Evolutionary conservation across 345 rosid species (phyloP).

Genomic region (Hirschfeldia incana): DNA sequence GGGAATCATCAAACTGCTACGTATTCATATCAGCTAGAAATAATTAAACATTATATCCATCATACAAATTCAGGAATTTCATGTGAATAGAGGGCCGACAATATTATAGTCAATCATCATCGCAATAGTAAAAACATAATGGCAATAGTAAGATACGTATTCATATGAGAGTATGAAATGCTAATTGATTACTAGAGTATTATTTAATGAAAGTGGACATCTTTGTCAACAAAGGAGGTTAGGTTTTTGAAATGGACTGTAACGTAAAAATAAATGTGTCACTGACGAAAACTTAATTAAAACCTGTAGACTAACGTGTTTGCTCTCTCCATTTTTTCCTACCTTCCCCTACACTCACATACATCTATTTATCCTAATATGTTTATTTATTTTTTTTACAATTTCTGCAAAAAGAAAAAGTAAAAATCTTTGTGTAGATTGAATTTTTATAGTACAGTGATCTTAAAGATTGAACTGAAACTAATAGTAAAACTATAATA

Average conservation of each 20-base stretch:
- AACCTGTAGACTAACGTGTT: slow-evolving; percentile 17
- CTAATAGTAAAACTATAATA: neutral
- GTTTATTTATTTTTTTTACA: neutral
- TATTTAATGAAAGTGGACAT: slow-evolving; percentile 12
- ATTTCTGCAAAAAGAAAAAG: neutral
- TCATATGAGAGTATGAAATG: slow-evolving; percentile 13
- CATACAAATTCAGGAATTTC: slow-evolving; percentile 12
- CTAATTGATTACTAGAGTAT: neutral
- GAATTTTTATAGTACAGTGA: neutral
- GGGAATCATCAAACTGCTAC: slow-evolving; percentile 11
- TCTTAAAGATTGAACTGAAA: neutral
- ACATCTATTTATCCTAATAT: neutral
- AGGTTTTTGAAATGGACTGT: slow-evolving; percentile 10
- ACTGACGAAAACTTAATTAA: slow-evolving; percentile 26
- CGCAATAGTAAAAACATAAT: slow-evolving; percentile 10
- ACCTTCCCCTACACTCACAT: neutral
- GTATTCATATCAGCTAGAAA: slow-evolving; percentile 1
- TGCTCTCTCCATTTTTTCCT: neutral
- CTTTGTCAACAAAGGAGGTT: slow-evolving; percentile 28
- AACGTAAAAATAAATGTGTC: slow-evolving; percentile 32
- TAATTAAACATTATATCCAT: slow-evolving; percentile 10
- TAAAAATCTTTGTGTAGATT: neutral
- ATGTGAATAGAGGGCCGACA: slow-evolving; percentile 31
- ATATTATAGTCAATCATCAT: slow-evolving; percentile 32
- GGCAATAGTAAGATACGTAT: slow-evolving; percentile 8